Conservation (phyloP, 2,329 filamentous ascomycete species). For the Penicillium sp. region DNA sequence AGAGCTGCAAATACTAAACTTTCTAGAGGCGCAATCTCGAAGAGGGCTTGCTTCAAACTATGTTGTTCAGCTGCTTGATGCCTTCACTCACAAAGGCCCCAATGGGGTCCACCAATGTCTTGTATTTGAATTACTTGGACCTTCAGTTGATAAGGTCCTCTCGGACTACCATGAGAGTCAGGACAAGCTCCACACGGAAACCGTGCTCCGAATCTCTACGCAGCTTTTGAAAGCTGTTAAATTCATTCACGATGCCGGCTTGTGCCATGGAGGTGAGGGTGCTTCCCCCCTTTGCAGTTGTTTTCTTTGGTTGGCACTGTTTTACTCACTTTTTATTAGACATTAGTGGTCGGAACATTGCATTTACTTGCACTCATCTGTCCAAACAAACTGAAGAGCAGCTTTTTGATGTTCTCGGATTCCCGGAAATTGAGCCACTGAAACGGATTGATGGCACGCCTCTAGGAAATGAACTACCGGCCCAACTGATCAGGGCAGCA, state of each 20-base stretch:
- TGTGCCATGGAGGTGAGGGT: slow-evolving; percentile 32
- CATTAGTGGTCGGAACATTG: slow-evolving; percentile 29
- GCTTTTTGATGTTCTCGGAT: slow-evolving; percentile 21
- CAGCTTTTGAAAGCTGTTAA: slow-evolving; percentile 29
- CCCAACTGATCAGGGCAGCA: slow-evolving; percentile 25
- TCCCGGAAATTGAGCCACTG: slow-evolving; percentile 19
- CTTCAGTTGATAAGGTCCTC: slow-evolving; percentile 27
- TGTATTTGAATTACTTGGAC: slow-evolving; percentile 34
- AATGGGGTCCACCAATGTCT: slow-evolving; percentile 37
- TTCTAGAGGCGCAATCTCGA: slow-evolving; percentile 11
- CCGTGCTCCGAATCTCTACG: slow-evolving; percentile 27
- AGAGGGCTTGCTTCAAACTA: slow-evolving; percentile 21
- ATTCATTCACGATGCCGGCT: slow-evolving; percentile 28
- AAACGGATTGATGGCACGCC: slow-evolving; percentile 21
- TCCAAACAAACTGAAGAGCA: slow-evolving; percentile 15
- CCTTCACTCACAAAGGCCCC: slow-evolving; percentile 31
- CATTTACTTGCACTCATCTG: slow-evolving; percentile 22
- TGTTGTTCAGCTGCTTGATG: slow-evolving; percentile 30
- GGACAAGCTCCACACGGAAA: slow-evolving; percentile 24
- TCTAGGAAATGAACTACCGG: slow-evolving; percentile 21
- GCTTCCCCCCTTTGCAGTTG: not conserved
- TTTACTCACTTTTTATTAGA: slow-evolving; percentile 20
- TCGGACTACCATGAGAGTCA: slow-evolving; percentile 17
- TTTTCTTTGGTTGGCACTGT: not conserved
- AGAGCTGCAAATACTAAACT: slow-evolving; percentile 23